Percentiles rank a stretch among this genome's conserved stretches.
Evolutionary conservation across 345 rosid genomes (phyloP).

Genomic region (Orychophragmus violaceus): DNA sequence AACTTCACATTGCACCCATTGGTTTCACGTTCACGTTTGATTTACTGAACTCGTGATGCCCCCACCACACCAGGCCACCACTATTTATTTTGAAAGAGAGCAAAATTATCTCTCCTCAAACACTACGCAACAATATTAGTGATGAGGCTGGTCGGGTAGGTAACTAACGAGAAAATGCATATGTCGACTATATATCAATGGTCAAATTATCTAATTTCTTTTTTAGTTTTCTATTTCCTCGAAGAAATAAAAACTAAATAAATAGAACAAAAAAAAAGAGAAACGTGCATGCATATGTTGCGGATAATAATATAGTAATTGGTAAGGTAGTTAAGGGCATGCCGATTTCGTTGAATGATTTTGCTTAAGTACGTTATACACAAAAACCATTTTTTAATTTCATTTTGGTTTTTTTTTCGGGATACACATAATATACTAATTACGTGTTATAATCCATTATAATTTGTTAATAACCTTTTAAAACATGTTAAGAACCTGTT

Average conservation of each 20-base stretch:
- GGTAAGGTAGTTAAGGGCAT: conserved; percentile 25
- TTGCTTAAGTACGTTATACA: conserved; percentile 5
- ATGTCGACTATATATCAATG: conserved; percentile 18
- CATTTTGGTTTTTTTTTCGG: background rate
- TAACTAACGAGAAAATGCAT: conserved; percentile 28
- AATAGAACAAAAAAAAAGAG: conserved; percentile 11
- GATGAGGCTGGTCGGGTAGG: conserved; percentile 26
- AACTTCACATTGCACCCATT: background rate
- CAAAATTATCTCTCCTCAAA: background rate
- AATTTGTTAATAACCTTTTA: too few species aligned
- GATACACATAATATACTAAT: too few species aligned
- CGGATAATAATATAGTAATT: conserved; percentile 24
- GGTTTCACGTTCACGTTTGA: background rate
- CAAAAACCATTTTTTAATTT: conserved; percentile 7
- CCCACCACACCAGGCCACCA: too few species aligned
- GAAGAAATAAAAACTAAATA: background rate
- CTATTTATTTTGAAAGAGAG: too few species aligned
- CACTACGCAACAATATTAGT: background rate
- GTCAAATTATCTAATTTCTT: background rate
- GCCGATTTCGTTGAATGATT: conserved; percentile 26
- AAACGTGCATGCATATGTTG: conserved; percentile 33
- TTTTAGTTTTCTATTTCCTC: background rate
- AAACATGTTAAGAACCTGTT: too few species aligned
- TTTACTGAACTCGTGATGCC: background rate
- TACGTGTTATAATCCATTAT: conserved; percentile 22